A percentile compares a stretch with the other conserved stretches of the same genome.
phyloP scores from a whole-genome alignment of 768 basidiomycete genomes.

The Rhizopogon roseolus region DNA sequence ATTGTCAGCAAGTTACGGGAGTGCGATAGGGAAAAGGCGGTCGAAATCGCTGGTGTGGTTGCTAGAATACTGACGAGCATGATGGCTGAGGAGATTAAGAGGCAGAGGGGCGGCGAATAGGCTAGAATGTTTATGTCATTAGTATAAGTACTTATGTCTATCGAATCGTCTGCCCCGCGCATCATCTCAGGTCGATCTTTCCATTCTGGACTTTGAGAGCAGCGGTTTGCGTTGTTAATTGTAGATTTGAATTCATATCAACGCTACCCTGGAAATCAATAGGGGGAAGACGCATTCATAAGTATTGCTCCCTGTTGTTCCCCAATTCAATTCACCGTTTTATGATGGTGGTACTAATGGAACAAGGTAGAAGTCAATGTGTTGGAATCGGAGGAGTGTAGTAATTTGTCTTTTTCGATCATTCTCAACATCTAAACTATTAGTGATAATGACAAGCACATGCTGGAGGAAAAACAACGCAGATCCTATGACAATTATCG shows the following conservation, averaged over 20 bases:
- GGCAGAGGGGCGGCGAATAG: not conserved
- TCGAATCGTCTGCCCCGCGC: not conserved
- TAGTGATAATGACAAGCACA: no score
- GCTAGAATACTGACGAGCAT: constrained; percentile 37
- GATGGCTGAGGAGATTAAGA: constrained; percentile 15
- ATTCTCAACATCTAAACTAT: no score
- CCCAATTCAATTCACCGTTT: constrained; percentile 5
- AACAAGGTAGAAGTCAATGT: constrained; percentile 3
- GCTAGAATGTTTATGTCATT: not conserved
- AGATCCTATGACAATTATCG: no score
- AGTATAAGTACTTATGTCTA: not conserved
- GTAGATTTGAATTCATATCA: no score
- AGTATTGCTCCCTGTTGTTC: not conserved
- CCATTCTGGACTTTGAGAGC: no score
- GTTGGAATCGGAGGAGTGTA: not conserved
- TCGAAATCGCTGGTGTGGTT: constrained; percentile 33
- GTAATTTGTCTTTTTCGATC: no score
- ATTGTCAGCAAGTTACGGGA: constrained; percentile 30
- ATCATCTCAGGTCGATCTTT: no score
- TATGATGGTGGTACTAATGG: constrained; percentile 3
- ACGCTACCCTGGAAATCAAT: constrained; percentile 27
- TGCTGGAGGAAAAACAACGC: no score
- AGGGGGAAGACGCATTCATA: constrained; percentile 8
- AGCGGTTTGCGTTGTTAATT: no score
- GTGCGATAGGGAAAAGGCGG: constrained; percentile 27